These are phyloP conservation scores for Nepenthes alata DNA, from an alignment of 179 eudicot species.

Conservation along the genomic window DNA sequence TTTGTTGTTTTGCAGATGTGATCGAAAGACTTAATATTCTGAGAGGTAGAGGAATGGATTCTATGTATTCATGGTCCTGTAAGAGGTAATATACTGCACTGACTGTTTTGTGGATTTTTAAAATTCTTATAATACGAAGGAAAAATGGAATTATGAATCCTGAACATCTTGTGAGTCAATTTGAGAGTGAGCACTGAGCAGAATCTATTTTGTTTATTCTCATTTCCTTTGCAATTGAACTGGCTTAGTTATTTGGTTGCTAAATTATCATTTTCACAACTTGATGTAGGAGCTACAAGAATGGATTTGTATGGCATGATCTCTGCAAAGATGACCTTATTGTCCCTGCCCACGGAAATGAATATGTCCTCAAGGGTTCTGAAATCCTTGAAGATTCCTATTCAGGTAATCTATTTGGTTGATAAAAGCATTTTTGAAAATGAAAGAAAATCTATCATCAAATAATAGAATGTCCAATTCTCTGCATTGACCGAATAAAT, in stretches of 20 bases:
- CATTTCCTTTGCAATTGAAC: not conserved
- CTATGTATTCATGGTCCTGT: conserved; percentile 90
- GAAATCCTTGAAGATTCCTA: conserved; percentile 62
- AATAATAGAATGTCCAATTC: no score
- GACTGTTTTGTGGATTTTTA: not conserved
- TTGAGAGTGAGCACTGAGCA: no score
- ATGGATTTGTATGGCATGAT: conserved; percentile 96
- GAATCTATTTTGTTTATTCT: not conserved
- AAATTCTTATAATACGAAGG: not conserved
- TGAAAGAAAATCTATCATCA: not conserved
- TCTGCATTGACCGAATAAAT: no score
- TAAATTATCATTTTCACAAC: conserved; percentile 1
- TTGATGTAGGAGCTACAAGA: conserved; percentile 75
- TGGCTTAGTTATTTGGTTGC: no score
- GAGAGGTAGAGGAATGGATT: conserved; percentile 90
- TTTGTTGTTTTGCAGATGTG: conserved; percentile 41
- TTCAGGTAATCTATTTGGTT: conserved; percentile 30
- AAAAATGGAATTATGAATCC: conserved; percentile 1
- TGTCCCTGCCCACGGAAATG: conserved; percentile 73
- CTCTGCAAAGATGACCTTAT: conserved; percentile 77
- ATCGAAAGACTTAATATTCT: conserved; percentile 63
- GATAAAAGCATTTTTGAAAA: not conserved
- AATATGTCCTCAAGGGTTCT: conserved; percentile 91
- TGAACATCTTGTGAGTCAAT: not conserved
- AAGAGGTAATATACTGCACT: conserved; percentile 43